A percentile compares a stretch with the other conserved stretches of the same genome.
Conservation (phyloP, 1,284 basidiomycete genomes). For the Fomitiporia mediterranea region DNA sequence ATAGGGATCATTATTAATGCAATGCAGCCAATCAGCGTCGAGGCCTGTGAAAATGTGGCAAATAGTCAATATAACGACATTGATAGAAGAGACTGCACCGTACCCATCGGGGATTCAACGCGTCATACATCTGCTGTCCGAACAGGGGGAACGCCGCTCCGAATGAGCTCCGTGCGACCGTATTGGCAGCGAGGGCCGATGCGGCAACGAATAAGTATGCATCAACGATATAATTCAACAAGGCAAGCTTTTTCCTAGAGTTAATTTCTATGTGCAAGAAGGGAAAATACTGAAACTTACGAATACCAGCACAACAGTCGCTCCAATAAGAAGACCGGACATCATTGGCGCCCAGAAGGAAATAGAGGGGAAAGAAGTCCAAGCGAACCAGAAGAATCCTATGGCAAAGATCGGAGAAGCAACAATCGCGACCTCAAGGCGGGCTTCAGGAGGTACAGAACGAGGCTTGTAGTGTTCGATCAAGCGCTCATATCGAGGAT, state of each 20-base stretch:
- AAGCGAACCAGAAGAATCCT: conserved; percentile 67
- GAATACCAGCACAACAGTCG: conserved; percentile 53
- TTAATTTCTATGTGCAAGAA: not conserved
- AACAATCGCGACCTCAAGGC: conserved; percentile 50
- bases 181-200: conserved; percentile 51
- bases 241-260: conserved; percentile 33
- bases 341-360: conserved; percentile 55
- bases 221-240: conserved; percentile 57
- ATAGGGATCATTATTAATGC: conserved; percentile 49
- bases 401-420: conserved; percentile 52
- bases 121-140: conserved; percentile 47
- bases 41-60: too few species aligned
- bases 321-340: conserved; percentile 47
- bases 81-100: too few species aligned
- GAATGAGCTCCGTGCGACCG: conserved; percentile 49
- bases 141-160: conserved; percentile 60
- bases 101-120: conserved; percentile 47
- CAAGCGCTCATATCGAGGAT: conserved; percentile 46
- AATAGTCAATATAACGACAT: too few species aligned
- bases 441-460: conserved; percentile 62
- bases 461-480: conserved; percentile 42
- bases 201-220: conserved; percentile 52
- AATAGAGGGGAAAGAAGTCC: conserved; percentile 52
- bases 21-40: conserved; percentile 48
- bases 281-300: conserved; percentile 35